phyloP scores from a whole-genome alignment of 2,329 filamentous ascomycete species.

The Talaromyces sp. region DNA sequence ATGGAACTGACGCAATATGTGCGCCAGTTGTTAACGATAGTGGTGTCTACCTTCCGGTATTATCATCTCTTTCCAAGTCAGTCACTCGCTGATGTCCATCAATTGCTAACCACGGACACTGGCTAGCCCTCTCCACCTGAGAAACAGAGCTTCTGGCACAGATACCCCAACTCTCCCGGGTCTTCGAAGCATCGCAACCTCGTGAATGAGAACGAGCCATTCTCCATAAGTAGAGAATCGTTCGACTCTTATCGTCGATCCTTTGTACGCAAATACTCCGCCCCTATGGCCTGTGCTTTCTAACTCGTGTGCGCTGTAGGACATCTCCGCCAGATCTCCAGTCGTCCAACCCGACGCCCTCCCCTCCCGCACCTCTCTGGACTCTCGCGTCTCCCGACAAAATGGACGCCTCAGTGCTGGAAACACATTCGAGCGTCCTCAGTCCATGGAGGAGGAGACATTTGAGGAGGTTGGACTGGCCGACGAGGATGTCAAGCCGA shows the following conservation, averaged over 20 bases:
- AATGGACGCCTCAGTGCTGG: conserved; percentile 57
- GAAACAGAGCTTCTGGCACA: conserved; percentile 72
- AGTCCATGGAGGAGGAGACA: conserved; percentile 65
- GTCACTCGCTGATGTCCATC: not conserved
- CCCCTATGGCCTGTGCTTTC: not conserved
- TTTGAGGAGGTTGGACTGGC: conserved; percentile 89
- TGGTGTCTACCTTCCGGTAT: conserved; percentile 87
- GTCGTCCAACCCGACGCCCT: conserved; percentile 54
- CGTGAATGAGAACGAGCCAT: conserved; percentile 79
- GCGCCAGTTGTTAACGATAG: conserved; percentile 84
- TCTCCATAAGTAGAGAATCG: conserved; percentile 91
- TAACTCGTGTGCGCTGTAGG: conserved; percentile 47
- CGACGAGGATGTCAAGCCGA: conserved; percentile 61
- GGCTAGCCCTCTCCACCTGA: conserved; percentile 78
- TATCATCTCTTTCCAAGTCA: conserved; percentile 19
- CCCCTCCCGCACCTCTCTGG: conserved; percentile 70
- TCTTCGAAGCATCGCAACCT: conserved; percentile 57
- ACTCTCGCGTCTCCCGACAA: conserved; percentile 62
- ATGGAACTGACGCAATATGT: not conserved
- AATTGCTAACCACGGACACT: conserved; percentile 1
- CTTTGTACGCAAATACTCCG: conserved; percentile 60
- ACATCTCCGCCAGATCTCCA: conserved; percentile 83
- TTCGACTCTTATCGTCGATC: conserved; percentile 95
- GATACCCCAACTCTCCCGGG: conserved; percentile 42
- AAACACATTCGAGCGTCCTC: conserved; percentile 53